Percentiles rank a stretch among this genome's conserved stretches.
These are phyloP conservation scores for Coemansia sp. DNA, from an alignment of 192 early-diverging fungal species.

Conservation along the genomic window DNA sequence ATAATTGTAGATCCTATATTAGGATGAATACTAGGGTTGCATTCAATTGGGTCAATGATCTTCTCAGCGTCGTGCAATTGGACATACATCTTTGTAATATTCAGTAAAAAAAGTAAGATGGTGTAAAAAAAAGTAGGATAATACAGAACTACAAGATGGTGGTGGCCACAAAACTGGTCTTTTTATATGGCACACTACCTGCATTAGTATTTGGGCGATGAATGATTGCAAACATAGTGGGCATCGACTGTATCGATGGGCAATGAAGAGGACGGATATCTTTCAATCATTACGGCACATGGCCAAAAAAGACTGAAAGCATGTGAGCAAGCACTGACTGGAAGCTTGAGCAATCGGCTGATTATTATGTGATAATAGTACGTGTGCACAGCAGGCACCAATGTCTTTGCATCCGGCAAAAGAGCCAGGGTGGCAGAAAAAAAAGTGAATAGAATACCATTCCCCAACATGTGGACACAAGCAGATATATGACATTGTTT, in stretches of 20 bases:
- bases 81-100: neutral
- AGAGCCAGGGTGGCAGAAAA: neutral
- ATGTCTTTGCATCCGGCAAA: neutral
- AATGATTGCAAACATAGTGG: neutral
- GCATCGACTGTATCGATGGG: neutral
- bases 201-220: neutral
- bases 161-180: neutral
- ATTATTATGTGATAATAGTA: neutral
- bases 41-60: neutral
- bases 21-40: neutral
- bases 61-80: neutral
- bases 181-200: neutral
- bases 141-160: neutral
- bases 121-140: neutral
- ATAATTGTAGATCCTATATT: neutral
- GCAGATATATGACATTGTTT: no score
- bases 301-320: neutral
- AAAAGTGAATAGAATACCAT: no score
- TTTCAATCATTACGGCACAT: neutral
- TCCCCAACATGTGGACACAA: no score
- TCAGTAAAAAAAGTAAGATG: neutral
- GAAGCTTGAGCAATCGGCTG: neutral
- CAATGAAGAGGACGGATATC: no score
- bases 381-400: neutral
- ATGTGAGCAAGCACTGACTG: neutral